These are phyloP conservation scores for Ceratocystis cacaofunesta DNA, from an alignment of 2,329 filamentous ascomycete genomes.

Conservation along the genomic window DNA sequence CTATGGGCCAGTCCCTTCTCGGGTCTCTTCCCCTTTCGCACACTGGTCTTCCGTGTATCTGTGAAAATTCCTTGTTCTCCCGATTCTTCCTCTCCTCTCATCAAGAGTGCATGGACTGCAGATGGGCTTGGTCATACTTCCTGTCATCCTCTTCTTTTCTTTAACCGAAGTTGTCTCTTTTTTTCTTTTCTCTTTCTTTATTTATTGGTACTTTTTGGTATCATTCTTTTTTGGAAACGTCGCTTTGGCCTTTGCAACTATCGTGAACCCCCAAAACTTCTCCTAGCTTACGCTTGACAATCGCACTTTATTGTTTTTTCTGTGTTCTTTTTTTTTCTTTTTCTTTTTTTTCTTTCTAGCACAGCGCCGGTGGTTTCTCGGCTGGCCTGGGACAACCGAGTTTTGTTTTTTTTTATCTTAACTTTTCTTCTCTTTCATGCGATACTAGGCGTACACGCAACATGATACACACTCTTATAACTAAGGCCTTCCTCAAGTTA, in stretches of 20 bases:
- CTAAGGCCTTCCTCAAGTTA: not conserved
- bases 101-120: not conserved
- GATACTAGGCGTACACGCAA: not conserved
- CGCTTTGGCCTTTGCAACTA: not conserved
- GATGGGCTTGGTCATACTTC: not conserved
- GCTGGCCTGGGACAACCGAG: not conserved
- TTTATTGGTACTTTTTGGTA: not conserved
- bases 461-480: not conserved
- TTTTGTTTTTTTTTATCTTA: not conserved
- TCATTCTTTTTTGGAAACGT: not conserved
- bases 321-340: not conserved
- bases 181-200: not conserved
- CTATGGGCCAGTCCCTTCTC: not conserved
- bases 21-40: slow-evolving; percentile 1
- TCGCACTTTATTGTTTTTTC: slow-evolving; percentile 1
- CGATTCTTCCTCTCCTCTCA: not conserved
- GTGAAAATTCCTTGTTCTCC: not conserved
- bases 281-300: not conserved
- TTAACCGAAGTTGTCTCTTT: not conserved
- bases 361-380: not conserved
- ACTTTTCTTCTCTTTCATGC: not conserved
- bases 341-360: not conserved
- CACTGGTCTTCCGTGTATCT: not conserved
- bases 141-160: not conserved
- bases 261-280: slow-evolving; percentile 1